Percentiles rank a stretch among this genome's conserved stretches.
These are phyloP conservation scores for Yarrowia porcina DNA, from an alignment of 805 yeast species.

Conservation along the genomic window DNA sequence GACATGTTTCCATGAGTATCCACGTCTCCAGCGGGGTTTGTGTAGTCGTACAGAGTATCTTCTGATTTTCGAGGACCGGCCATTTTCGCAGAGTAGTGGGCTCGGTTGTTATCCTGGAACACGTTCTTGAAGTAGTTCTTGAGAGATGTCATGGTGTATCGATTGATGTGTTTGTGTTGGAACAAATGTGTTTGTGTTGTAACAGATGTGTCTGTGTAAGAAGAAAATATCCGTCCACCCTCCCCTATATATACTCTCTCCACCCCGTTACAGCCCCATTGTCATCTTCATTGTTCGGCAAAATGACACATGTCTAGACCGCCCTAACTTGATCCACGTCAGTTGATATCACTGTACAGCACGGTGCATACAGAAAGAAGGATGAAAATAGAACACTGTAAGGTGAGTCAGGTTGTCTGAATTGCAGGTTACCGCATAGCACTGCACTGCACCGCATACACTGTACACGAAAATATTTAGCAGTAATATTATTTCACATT, in stretches of 20 bases:
- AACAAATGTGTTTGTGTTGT: background rate
- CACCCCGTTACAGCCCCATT: too few species aligned
- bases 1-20: too few species aligned
- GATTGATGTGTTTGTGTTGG: background rate
- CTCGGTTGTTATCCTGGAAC: background rate
- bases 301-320: background rate
- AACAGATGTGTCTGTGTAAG: too few species aligned
- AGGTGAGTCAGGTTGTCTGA: too few species aligned
- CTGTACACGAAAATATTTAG: too few species aligned
- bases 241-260: background rate
- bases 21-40: background rate
- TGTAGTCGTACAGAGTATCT: background rate
- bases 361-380: background rate
- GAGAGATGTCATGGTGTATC: background rate
- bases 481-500: too few species aligned
- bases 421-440: too few species aligned
- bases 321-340: background rate
- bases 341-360: slow-evolving; percentile 2
- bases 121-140: slow-evolving; percentile 8
- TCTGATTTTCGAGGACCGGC: background rate
- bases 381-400: too few species aligned
- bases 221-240: too few species aligned
- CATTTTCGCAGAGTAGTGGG: background rate
- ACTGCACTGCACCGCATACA: too few species aligned
- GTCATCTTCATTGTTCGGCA: background rate